Evolutionary conservation across 2,329 filamentous ascomycete genomes (phyloP).

Genomic region (Epichloe sibirici): DNA sequence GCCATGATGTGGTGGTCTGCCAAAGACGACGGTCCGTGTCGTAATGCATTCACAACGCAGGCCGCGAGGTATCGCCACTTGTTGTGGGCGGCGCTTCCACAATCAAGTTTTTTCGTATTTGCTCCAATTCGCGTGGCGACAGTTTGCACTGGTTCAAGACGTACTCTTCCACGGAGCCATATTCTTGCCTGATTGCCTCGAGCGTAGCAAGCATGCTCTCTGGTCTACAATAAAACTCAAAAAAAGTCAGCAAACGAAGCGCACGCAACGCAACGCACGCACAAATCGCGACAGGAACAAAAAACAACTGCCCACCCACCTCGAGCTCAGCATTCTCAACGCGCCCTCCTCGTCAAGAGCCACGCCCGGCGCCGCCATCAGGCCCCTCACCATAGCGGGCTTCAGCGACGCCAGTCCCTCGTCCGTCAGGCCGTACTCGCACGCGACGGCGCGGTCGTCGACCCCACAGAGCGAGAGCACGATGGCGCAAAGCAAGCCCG

Average conservation of each 20-base stretch:
- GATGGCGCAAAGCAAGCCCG: slow-evolving; percentile 56
- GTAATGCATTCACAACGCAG: neutral
- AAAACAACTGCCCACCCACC: slow-evolving; percentile 16
- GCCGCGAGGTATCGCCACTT: neutral
- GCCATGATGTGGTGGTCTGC: neutral
- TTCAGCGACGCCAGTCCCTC: slow-evolving; percentile 43
- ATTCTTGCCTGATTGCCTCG: slow-evolving; percentile 43
- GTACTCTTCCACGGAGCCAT: slow-evolving; percentile 54
- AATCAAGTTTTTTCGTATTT: slow-evolving; percentile 37
- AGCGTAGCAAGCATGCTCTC: slow-evolving; percentile 37
- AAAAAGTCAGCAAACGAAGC: no score
- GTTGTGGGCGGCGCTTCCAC: slow-evolving; percentile 14
- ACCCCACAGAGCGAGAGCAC: slow-evolving; percentile 53
- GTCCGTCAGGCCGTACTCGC: slow-evolving; percentile 59
- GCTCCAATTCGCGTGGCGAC: slow-evolving; percentile 39
- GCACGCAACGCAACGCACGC: no score
- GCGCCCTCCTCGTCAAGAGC: slow-evolving; percentile 31
- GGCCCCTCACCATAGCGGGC: slow-evolving; percentile 35
- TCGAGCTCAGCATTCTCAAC: slow-evolving; percentile 31
- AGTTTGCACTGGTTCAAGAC: slow-evolving; percentile 46
- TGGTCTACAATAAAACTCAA: slow-evolving; percentile 15
- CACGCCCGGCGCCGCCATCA: slow-evolving; percentile 38
- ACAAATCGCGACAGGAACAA: neutral
- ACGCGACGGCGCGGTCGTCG: slow-evolving; percentile 42
- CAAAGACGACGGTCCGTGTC: neutral